Conservation (phyloP, 148 eudicot genomes). For the Diospyros lotus region DNA sequence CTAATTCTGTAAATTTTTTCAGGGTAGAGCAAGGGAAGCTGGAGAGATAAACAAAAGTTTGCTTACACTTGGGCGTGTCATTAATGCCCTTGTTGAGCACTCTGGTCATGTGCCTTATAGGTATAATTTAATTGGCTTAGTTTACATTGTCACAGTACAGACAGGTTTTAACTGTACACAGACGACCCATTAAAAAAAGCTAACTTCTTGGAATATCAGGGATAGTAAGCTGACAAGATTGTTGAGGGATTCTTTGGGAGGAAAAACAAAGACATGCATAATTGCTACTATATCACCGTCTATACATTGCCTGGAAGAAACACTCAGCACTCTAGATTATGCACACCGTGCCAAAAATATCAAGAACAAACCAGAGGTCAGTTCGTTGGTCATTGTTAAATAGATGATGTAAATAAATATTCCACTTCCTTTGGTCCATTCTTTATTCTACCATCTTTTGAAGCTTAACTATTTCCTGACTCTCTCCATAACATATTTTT, state of each 20-base stretch:
- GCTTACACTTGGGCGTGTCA: conserved; percentile 95
- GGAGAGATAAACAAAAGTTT: conserved; percentile 98
- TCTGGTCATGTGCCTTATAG: conserved; percentile 95
- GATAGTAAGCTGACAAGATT: conserved; percentile 96
- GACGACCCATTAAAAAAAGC: not conserved
- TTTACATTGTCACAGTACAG: not conserved
- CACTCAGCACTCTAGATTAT: conserved; percentile 95
- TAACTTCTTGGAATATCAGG: conserved; percentile 33
- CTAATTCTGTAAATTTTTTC: conserved; percentile 12
- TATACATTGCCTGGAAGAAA: conserved; percentile 82
- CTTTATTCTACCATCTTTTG: not conserved
- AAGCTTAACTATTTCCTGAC: not conserved
- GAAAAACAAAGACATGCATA: conserved; percentile 97
- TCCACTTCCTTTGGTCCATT: not conserved
- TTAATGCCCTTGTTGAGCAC: conserved; percentile 95
- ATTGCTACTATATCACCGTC: conserved; percentile 97
- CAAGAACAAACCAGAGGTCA: conserved; percentile 96
- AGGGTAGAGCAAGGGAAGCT: conserved; percentile 99
- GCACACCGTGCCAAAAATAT: conserved; percentile 99
- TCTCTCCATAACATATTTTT: not conserved
- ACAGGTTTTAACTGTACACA: not conserved
- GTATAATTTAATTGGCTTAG: conserved; percentile 26
- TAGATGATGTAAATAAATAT: not conserved
- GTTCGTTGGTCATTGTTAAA: conserved; percentile 18
- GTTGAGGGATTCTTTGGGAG: conserved; percentile 96